These are phyloP conservation scores for Rhizopus sp. DNA, from an alignment of 371 early-diverging fungal genomes.

Conservation along the genomic window DNA sequence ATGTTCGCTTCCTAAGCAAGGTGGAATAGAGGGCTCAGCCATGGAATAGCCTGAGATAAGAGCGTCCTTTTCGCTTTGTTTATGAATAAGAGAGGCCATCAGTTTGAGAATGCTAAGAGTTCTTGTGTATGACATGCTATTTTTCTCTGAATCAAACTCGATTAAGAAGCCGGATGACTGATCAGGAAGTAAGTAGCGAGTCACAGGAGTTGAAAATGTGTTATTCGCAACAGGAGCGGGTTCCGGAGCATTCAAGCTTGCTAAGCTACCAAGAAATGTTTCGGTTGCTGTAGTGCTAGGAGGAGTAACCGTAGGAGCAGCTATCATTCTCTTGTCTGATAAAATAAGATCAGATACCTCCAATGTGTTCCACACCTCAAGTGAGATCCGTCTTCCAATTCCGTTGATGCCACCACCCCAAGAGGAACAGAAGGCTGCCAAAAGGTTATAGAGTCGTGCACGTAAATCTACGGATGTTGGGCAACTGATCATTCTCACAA, in stretches of 20 bases:
- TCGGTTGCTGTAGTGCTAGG: not conserved
- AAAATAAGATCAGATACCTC: slow-evolving; percentile 30
- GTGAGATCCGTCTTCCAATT: slow-evolving; percentile 21
- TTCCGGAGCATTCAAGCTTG: not conserved
- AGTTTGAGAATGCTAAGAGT: slow-evolving; percentile 78
- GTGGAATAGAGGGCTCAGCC: slow-evolving; percentile 55
- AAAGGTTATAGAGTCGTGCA: slow-evolving; percentile 22
- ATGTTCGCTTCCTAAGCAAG: slow-evolving; percentile 59
- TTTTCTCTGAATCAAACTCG: slow-evolving; percentile 34
- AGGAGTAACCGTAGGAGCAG: not conserved
- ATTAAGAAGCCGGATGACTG: slow-evolving; percentile 21
- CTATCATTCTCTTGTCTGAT: slow-evolving; percentile 16
- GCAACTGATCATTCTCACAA: slow-evolving; percentile 27
- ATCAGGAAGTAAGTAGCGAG: slow-evolving; percentile 10
- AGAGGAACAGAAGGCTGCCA: slow-evolving; percentile 37
- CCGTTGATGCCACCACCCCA: slow-evolving; percentile 33
- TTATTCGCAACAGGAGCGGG: not conserved
- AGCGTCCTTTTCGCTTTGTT: slow-evolving; percentile 38
- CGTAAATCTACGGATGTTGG: slow-evolving; percentile 29
- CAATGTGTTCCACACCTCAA: slow-evolving; percentile 30
- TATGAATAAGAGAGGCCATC: slow-evolving; percentile 70
- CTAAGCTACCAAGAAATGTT: not conserved
- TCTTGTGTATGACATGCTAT: slow-evolving; percentile 75
- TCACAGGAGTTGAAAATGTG: not conserved
- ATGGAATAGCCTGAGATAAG: slow-evolving; percentile 30